phyloP scores from a whole-genome alignment of 768 basidiomycete genomes.

The Leccinellum rugosiceps region DNA sequence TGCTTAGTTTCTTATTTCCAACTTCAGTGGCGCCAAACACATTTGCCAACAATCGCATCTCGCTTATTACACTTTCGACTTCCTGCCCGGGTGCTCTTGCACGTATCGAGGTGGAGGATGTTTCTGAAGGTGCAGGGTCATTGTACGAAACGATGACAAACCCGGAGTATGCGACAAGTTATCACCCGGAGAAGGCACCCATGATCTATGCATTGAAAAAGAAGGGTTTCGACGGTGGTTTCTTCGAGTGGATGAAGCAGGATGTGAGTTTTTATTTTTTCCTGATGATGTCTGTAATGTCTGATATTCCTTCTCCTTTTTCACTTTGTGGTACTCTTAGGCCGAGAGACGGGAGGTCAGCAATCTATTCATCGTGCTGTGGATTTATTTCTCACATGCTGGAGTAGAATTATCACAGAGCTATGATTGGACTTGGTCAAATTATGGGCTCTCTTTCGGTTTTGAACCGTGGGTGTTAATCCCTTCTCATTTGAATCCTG shows the following conservation, averaged over 20 bases:
- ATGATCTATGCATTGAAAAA: conserved; percentile 19
- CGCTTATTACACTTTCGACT: conserved; percentile 21
- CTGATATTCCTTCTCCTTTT: not conserved
- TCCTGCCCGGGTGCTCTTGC: not conserved
- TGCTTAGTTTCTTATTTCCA: not conserved
- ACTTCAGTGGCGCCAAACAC: conserved; percentile 22
- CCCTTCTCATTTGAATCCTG: not conserved
- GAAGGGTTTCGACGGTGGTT: conserved; percentile 13
- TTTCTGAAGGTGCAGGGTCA: not conserved
- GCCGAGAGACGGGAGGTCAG: conserved; percentile 15
- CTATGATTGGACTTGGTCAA: conserved; percentile 20
- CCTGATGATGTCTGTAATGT: not conserved
- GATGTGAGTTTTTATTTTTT: conserved; percentile 13
- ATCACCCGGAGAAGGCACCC: conserved; percentile 11
- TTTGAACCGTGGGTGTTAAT: conserved; percentile 17
- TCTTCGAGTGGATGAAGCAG: conserved; percentile 23
- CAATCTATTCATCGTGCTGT: not conserved
- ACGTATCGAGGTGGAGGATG: not conserved
- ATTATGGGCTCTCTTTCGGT: conserved; percentile 25
- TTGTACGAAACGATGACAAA: not conserved
- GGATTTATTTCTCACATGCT: not conserved
- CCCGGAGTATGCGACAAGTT: not conserved
- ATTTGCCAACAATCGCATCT: conserved; percentile 36
- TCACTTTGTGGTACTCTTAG: conserved; percentile 3
- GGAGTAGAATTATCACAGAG: conserved; percentile 20